Evolutionary conservation across 2,329 filamentous ascomycete species (phyloP).

Genomic region (Pseudogymnoascus sp.): DNA sequence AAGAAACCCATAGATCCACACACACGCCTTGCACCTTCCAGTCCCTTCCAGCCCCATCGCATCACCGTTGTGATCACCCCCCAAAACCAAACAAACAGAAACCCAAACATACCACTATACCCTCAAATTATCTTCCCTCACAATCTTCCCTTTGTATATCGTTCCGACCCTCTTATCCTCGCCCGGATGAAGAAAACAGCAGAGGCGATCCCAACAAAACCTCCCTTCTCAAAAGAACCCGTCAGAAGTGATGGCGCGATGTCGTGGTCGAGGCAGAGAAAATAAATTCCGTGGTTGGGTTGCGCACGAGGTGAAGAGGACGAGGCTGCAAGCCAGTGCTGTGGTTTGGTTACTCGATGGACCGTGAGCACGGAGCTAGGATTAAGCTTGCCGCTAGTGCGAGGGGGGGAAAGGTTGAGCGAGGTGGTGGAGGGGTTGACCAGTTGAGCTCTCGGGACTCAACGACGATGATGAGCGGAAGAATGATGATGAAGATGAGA

Average conservation of each 20-base stretch:
- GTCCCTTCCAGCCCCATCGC: neutral
- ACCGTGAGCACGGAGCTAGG: neutral
- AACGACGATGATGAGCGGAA: neutral
- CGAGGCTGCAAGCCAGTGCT: neutral
- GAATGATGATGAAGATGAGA: neutral
- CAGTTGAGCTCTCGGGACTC: neutral
- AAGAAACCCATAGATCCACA: neutral
- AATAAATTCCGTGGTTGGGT: neutral
- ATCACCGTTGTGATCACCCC: neutral
- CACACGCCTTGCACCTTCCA: neutral
- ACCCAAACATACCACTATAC: neutral
- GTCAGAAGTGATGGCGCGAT: neutral
- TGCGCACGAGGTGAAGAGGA: neutral
- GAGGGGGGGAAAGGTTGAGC: neutral
- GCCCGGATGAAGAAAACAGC: neutral
- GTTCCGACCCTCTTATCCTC: neutral
- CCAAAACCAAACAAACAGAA: neutral
- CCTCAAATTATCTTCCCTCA: neutral
- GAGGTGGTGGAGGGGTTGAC: neutral
- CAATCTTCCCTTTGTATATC: neutral
- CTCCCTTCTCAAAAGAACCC: neutral
- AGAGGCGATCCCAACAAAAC: neutral
- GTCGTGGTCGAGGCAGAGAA: neutral
- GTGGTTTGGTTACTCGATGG: neutral
- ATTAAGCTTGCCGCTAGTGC: constrained; percentile 1